These are phyloP conservation scores for Triangularia verruculosa DNA, from an alignment of 2,329 filamentous ascomycete species.

Conservation along the genomic window DNA sequence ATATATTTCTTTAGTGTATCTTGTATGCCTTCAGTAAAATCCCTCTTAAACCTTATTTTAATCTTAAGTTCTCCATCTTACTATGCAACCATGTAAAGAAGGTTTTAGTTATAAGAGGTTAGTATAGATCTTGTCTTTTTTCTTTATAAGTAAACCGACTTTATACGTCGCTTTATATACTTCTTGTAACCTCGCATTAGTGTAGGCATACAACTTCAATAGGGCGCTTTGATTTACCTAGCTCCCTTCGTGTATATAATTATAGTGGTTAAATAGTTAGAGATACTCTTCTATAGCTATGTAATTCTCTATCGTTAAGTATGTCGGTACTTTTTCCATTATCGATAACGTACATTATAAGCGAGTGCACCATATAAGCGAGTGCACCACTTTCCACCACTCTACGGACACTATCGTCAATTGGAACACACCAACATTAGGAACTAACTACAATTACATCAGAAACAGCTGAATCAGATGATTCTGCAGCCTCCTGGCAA, in stretches of 20 bases:
- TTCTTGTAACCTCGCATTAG: constrained; percentile 5
- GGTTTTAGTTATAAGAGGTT: not conserved
- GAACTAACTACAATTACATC: too few relatives aligned
- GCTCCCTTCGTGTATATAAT: not conserved
- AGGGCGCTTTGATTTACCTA: not conserved
- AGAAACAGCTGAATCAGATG: too few relatives aligned
- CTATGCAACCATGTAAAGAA: constrained; percentile 3
- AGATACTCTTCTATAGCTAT: not conserved
- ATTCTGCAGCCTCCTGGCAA: too few relatives aligned
- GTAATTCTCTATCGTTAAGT: constrained; percentile 3
- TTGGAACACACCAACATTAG: too few relatives aligned
- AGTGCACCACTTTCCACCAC: too few relatives aligned
- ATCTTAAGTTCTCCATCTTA: constrained; percentile 4
- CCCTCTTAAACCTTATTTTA: constrained; percentile 1
- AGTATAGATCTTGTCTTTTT: not conserved
- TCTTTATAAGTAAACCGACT: not conserved
- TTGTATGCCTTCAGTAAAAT: constrained; percentile 3
- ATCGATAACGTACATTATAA: too few relatives aligned
- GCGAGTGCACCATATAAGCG: too few relatives aligned
- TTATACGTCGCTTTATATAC: constrained; percentile 3
- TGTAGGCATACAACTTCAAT: constrained; percentile 4
- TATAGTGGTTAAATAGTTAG: constrained; percentile 1
- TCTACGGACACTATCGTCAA: too few relatives aligned
- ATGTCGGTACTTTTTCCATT: not conserved
- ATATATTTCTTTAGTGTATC: constrained; percentile 4